Base-by-base conservation (phyloP, 2,329 filamentous ascomycete genomes). In the Proliferodiscus dingleyae region DNA sequence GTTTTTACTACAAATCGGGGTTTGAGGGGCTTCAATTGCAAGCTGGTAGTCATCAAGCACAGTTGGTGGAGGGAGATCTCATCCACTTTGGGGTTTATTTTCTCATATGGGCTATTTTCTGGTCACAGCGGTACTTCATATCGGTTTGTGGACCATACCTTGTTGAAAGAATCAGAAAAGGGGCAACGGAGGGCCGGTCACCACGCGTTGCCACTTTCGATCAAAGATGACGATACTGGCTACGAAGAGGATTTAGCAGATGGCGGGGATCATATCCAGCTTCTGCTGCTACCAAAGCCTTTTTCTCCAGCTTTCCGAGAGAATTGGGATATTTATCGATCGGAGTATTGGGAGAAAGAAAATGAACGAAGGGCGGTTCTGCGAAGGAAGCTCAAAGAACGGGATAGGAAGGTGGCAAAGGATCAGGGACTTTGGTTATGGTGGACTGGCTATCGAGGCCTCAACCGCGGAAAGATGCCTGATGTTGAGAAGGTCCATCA, bases 321-420 rank as follows among this genome's bases (percentile, higher is more conserved):
- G 65, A 95, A 95, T 54, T 98, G 93, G 93, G 93, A 98, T 62
- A 75, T 91, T 13, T 98, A 94, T 67, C 79, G 93, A 43, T 83
- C 85, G 26, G 90, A 96, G 50, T 98, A 96, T 68, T 98, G 93
- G 93, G 91, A 96, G 58, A 83, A 83, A 50, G 93, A 98, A 66
- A 98, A 98, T 62, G 89, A 95, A 65, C 83, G 91, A 2, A 81
- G 93, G 10, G 78, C 84, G 2, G 70, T 86, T 46, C 71, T 96
- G 19, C 77, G 88, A 33, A 62, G 75, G 34, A 86, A 86, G 61
- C 71, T 95, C 40, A 78, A 81, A 51, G 76, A 81, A 41, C 77
- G 79, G 24, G 83, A 90, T 57, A 74, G 77, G 15, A 80, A 84
- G 50, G 68, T 87, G 30, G 82, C 84, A 10, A 81, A 79, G 59